Base-by-base conservation (phyloP, 2,329 filamentous ascomycete species). In the Cladosporium sp. region DNA sequence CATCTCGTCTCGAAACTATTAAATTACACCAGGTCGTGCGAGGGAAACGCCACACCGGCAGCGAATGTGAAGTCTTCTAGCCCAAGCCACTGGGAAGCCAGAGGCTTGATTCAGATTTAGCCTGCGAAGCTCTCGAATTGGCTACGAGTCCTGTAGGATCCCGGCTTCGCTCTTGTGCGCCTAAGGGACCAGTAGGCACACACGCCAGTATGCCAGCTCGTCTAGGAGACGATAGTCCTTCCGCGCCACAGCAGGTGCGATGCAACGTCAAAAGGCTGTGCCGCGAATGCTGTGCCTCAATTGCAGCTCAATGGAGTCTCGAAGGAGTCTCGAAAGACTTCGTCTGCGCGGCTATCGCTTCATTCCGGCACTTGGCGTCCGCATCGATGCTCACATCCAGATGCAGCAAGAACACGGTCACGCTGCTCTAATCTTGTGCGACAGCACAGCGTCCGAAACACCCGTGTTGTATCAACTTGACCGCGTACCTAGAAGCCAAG, bases 1-100 rank as follows among this genome's bases (percentile, higher is more conserved):
- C 47, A 19, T 34, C 30, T 47, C 47, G 47, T 37, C 47, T 50
- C 47, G 47, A 50, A 50, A 50, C 30, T 12, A 50, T 50, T 37
- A 50, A 50, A 47, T 47, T 37, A 14, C 19, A 34, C 25, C 45
- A 50, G 45, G 22, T 22, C 47, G 30, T 28, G 28, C 30, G 47
- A 50, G 43, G 17, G 14, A 50, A 28, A 50, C 47, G 47, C 47
- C 47, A 37, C 47, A 37, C 47, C 30, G 30, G 19, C 28, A 22
- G 17, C 47, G 19, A 37, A 25, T 50, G 19, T 12, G 17, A 14
- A 28, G 47, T 37, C 25, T 37, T 11, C 28, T 19, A 17, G 43
- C 43, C 15, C 43, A 28, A 30, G 43, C 43, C 25, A 30, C 28
- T 30, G 15, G 43, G 25, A 14, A 47, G 25, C 25, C 43, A 47